Conservation (phyloP, 352 stramenopile species). For the Thraustotheca clavata region DNA sequence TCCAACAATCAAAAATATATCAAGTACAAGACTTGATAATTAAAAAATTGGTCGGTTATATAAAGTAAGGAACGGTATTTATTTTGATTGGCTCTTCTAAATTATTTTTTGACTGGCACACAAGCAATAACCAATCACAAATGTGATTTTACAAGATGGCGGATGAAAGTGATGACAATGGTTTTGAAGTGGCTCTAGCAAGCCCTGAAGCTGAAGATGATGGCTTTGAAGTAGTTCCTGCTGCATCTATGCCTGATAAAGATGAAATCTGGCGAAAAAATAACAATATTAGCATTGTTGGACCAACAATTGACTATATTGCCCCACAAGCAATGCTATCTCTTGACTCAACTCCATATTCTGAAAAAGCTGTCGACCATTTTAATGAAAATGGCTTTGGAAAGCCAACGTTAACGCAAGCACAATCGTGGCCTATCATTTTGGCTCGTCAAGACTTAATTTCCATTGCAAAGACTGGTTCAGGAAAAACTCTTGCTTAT, state of each 20-base stretch:
- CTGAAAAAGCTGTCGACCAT: not conserved
- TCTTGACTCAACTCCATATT: constrained; percentile 10
- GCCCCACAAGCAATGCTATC: not conserved
- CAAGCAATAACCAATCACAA: not conserved
- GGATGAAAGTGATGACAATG: not conserved
- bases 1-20: not conserved
- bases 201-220: not conserved
- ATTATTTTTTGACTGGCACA: not conserved
- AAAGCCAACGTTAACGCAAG: constrained; percentile 77
- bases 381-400: constrained; percentile 34
- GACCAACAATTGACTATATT: not conserved
- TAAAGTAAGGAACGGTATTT: not conserved
- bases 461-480: constrained; percentile 72
- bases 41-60: not conserved
- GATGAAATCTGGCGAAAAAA: not conserved
- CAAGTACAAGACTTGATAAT: not conserved
- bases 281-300: not conserved
- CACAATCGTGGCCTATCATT: constrained; percentile 73
- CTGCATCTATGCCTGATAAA: not conserved
- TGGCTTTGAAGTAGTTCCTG: not conserved
- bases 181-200: not conserved
- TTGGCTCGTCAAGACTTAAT: constrained; percentile 72
- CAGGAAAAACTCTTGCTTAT: constrained; percentile 73
- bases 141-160: not conserved
- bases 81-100: not conserved